Conservation (phyloP, 345 rosid species). For the Eucalyptus sideroxylon region DNA sequence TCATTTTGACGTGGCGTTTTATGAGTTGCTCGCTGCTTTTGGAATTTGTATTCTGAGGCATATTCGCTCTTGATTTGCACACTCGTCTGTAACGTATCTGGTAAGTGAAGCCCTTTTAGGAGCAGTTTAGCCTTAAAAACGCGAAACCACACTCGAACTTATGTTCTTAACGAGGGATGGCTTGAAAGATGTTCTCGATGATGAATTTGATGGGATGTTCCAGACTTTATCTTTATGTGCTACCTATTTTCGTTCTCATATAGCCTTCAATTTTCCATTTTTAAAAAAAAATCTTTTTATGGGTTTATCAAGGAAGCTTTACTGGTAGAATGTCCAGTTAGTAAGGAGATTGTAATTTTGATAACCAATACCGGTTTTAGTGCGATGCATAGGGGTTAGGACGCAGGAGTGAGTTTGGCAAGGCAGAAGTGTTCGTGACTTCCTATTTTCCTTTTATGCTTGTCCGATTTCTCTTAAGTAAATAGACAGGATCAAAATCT, state of each 20-base stretch:
- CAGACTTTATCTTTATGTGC: not conserved
- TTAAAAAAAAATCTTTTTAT: not conserved
- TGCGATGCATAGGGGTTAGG: not conserved
- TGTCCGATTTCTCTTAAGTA: not conserved
- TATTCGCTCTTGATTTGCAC: not conserved
- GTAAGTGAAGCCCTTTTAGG: not conserved
- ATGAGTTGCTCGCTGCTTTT: not conserved
- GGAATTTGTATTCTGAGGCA: not conserved
- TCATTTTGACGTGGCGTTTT: not conserved
- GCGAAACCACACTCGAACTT: not conserved
- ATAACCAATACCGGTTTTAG: not conserved
- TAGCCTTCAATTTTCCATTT: not conserved
- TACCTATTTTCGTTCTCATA: not conserved
- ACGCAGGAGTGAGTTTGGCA: not conserved
- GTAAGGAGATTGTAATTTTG: not conserved
- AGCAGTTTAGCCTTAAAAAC: not conserved
- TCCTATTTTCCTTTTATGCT: not conserved
- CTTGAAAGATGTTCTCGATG: not conserved
- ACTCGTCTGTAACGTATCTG: not conserved
- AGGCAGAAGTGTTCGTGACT: not conserved
- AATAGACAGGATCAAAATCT: not conserved
- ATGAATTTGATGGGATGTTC: not conserved
- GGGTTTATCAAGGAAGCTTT: not conserved
- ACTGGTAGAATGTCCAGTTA: not conserved
- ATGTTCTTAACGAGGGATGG: not conserved